phyloP scores from a whole-genome alignment of 2,329 filamentous ascomycete species.

The Mollisia scopiformis region DNA sequence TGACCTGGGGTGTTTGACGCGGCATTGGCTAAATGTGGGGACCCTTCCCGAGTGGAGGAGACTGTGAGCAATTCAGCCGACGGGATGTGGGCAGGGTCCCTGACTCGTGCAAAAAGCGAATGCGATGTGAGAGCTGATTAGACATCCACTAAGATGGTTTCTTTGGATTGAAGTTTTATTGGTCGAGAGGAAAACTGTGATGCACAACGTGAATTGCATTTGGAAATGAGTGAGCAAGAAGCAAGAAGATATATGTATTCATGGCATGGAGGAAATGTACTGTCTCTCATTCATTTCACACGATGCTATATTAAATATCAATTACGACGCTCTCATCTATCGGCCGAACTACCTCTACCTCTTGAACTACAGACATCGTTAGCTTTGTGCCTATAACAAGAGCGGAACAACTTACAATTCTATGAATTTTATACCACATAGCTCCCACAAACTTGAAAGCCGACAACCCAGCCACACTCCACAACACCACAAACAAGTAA shows the following conservation, averaged over 20 bases:
- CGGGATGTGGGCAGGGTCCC: neutral
- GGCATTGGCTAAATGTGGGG: neutral
- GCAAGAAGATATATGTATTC: neutral
- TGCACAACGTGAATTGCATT: too few relatives aligned
- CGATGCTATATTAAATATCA: neutral
- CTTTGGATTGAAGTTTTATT: too few relatives aligned
- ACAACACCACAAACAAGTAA: conserved; percentile 29
- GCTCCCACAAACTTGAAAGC: conserved; percentile 29
- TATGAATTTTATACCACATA: conserved; percentile 25
- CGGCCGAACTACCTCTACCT: neutral
- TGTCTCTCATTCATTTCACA: neutral
- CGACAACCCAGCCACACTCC: conserved; percentile 29
- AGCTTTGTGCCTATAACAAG: neutral
- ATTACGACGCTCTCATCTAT: neutral
- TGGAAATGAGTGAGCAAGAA: neutral
- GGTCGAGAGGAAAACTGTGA: too few relatives aligned
- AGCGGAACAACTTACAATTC: conserved; percentile 18
- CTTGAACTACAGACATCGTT: neutral
- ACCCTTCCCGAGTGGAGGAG: neutral
- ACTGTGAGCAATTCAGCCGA: neutral
- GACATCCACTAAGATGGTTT: neutral
- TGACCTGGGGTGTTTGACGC: neutral
- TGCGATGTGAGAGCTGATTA: neutral
- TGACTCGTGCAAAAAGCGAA: neutral
- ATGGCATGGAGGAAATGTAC: neutral